Base-by-base conservation (phyloP, 345 rosid species). In the Populus davidiana region DNA sequence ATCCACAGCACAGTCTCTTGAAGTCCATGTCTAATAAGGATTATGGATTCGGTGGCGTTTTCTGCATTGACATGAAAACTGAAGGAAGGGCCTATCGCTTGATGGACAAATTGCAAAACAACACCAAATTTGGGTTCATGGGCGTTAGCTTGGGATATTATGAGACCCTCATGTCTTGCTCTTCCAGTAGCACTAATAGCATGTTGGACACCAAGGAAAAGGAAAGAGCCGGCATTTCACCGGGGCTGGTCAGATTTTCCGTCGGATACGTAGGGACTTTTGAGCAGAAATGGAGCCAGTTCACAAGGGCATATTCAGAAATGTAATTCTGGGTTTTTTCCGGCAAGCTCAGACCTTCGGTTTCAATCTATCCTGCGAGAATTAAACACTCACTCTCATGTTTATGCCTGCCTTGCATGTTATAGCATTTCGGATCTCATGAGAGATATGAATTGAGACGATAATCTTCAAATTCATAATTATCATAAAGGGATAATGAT, bases 181-280 rank as follows among this genome's bases (percentile, higher is more conserved):
- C 99, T 3, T 93, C 97, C 0, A 96, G 99, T 36, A 96, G 97
- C 86, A 96, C 99, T 2, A 96, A 97, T 70, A 92, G 98, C 36
- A 98, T 93, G 84, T n/a, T 96, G 82, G 90, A 75, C 5, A 81
- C 85, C 0, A 89, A 89, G 70, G 97, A 96, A 81, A 87, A 90
- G 85, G 86, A 71, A 21, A 80, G 88, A 9, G 98, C 98, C 0
- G 97, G 99, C n/a, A 96, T 96, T 41, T 93, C 99, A 5, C 97
- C 99, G 0, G 99, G 99, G 31, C 79, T 93, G 81, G 76, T 92
- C 18, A 82, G 99, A 78, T 88, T 96, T 97, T 96, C 99, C 0
- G 78, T 93, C 5, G 98, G 99, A 13, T 92, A 89, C 71, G 59
- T 91, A 0, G 99, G 99, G 29, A 92, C 92, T 4, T 14, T 92